Evolutionary conservation across 164 flowering plant genomes (phyloP).

Genomic region (Umbilicus rupestris): DNA sequence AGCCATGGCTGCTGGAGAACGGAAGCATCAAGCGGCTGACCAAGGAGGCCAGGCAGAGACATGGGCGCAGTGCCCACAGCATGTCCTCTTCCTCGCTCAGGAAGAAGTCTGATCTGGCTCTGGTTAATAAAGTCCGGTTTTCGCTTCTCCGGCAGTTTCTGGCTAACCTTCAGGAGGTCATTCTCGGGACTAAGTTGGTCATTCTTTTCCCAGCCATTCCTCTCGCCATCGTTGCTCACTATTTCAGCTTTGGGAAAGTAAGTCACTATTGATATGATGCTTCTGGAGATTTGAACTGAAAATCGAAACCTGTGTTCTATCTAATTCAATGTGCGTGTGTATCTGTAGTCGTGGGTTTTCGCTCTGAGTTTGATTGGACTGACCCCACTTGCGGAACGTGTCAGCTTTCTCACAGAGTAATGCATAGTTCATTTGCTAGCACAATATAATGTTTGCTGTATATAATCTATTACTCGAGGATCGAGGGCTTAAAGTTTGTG

Average conservation of each 20-base stretch:
- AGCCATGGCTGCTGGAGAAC: slow-evolving; percentile 36
- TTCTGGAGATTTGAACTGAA: neutral
- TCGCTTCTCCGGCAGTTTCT: slow-evolving; percentile 24
- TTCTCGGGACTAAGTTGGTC: slow-evolving; percentile 65
- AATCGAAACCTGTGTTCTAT: too few species aligned
- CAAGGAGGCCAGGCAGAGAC: slow-evolving; percentile 41
- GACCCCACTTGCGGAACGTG: slow-evolving; percentile 82
- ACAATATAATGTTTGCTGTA: neutral
- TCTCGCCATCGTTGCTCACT: slow-evolving; percentile 46
- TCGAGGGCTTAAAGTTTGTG: neutral
- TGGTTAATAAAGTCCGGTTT: slow-evolving; percentile 31
- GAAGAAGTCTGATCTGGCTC: slow-evolving; percentile 53
- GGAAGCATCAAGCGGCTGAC: slow-evolving; percentile 34
- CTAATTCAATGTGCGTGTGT: neutral
- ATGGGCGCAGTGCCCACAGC: slow-evolving; percentile 55
- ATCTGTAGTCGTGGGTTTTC: slow-evolving; percentile 76
- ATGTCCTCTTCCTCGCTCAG: slow-evolving; percentile 65
- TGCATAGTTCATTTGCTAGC: neutral
- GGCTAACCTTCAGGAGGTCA: slow-evolving; percentile 57
- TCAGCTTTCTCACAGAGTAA: slow-evolving; percentile 95
- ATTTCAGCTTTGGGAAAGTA: slow-evolving; percentile 43
- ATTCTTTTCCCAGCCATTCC: slow-evolving; percentile 63
- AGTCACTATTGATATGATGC: slow-evolving; percentile 10
- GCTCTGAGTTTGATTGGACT: slow-evolving; percentile 78
- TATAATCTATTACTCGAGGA: too few species aligned